Evolutionary conservation across 75 land plant genomes (phyloP).

Genomic region (Gnetum montanum): DNA sequence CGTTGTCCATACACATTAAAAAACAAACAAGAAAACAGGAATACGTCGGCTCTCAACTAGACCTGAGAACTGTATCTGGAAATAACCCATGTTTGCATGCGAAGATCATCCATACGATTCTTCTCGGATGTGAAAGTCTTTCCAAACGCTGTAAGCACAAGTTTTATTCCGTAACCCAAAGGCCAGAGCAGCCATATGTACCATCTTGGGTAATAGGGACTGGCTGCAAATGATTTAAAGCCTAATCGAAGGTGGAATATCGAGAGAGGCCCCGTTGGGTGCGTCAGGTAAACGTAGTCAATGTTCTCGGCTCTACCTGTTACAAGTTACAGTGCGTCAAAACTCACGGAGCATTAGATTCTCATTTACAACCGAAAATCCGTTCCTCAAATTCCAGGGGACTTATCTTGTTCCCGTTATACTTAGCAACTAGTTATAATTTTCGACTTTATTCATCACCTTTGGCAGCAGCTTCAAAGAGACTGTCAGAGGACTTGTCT

Average conservation of each 20-base stretch:
- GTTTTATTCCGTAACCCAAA: slow-evolving; percentile 22
- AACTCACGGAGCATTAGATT: no score
- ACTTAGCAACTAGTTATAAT: no score
- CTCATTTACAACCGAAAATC: no score
- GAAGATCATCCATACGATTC: slow-evolving; percentile 28
- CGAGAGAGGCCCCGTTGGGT: slow-evolving; percentile 50
- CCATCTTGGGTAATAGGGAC: slow-evolving; percentile 45
- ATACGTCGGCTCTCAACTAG: no score
- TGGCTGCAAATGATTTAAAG: slow-evolving; percentile 47
- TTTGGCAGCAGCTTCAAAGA: slow-evolving; percentile 40
- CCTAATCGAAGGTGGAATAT: slow-evolving; percentile 54
- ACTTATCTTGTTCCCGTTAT: no score
- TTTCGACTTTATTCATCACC: no score
- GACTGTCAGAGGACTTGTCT: slow-evolving; percentile 44
- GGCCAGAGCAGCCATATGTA: slow-evolving; percentile 56
- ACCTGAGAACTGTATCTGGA: slow-evolving; percentile 66
- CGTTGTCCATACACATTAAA: no score
- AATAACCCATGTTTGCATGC: slow-evolving; percentile 61
- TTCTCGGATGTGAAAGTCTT: slow-evolving; percentile 45
- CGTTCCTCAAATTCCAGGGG: no score
- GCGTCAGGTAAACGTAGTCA: slow-evolving; percentile 68
- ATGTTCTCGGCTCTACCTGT: slow-evolving; percentile 25
- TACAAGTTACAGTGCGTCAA: slow-evolving; percentile 5
- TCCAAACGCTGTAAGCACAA: slow-evolving; percentile 31
- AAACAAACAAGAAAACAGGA: no score